phyloP scores from a whole-genome alignment of 1,284 basidiomycete genomes.

The Leccinum insolens region DNA sequence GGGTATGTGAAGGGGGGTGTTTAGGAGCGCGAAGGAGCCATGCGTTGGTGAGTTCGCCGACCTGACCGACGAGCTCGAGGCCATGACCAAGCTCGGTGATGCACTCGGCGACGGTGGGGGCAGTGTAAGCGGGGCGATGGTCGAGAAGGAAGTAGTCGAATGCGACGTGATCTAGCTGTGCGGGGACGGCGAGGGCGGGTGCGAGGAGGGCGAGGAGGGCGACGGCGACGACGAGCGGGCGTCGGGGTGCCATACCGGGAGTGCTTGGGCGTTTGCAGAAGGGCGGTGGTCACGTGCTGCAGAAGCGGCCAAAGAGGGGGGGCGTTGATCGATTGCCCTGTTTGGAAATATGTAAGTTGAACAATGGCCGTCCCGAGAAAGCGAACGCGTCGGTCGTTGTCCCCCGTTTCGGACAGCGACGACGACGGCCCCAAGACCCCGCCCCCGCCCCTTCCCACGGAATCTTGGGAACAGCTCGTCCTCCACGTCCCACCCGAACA shows the following conservation, averaged over 20 bases:
- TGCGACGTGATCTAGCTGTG: conserved; percentile 69
- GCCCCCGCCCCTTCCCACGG: conserved; percentile 2
- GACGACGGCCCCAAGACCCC: conserved; percentile 11
- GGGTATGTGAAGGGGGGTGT: conserved; percentile 29
- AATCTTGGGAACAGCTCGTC: background rate
- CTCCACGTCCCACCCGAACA: conserved; percentile 24
- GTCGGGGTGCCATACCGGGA: conserved; percentile 15
- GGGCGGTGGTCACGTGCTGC: conserved; percentile 31
- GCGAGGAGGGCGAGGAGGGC: conserved; percentile 35
- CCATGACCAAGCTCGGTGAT: conserved; percentile 71
- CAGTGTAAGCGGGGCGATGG: conserved; percentile 54
- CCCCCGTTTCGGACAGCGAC: conserved; percentile 24
- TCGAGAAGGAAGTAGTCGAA: conserved; percentile 93
- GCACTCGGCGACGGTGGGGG: conserved; percentile 59
- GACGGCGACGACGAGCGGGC: conserved; percentile 31
- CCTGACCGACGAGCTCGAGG: conserved; percentile 86
- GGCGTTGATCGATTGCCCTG: conserved; percentile 3
- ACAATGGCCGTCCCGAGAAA: conserved; percentile 26
- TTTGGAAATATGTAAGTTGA: conserved; percentile 10
- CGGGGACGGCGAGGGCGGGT: conserved; percentile 34
- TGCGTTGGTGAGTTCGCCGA: conserved; percentile 81
- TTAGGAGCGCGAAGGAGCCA: conserved; percentile 81
- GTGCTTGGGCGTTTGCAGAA: conserved; percentile 2
- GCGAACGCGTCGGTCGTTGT: conserved; percentile 30
- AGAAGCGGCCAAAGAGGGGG: background rate